Evolutionary conservation across 371 early-diverging fungal genomes (phyloP).

Genomic region (Umbelopsis sp.): DNA sequence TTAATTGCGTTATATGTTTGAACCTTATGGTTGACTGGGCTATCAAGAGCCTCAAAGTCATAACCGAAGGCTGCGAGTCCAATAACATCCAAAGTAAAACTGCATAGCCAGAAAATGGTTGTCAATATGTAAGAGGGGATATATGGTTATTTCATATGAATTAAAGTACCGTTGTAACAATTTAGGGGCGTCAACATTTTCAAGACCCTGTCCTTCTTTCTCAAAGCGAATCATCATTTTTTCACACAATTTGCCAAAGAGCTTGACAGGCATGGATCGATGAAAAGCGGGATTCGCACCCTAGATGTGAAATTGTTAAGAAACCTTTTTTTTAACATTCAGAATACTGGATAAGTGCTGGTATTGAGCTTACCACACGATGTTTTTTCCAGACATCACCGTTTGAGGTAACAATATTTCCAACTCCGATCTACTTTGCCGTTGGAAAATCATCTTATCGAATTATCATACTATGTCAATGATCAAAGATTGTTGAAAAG

Average conservation of each 20-base stretch:
- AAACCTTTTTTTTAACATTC: neutral
- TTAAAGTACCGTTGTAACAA: slow-evolving; percentile 24
- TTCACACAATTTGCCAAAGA: slow-evolving; percentile 32
- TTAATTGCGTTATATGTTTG: slow-evolving; percentile 23
- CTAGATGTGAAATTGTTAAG: slow-evolving; percentile 5
- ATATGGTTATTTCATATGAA: too few relatives aligned
- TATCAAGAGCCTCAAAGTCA: slow-evolving; percentile 30
- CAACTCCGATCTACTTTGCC: neutral
- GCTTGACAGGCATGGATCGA: slow-evolving; percentile 38
- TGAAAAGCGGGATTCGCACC: slow-evolving; percentile 48
- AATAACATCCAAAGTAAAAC: slow-evolving; percentile 42
- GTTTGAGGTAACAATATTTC: slow-evolving; percentile 15
- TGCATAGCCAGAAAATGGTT: neutral
- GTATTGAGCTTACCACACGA: slow-evolving; percentile 12
- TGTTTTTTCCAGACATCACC: slow-evolving; percentile 25
- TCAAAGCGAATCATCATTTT: slow-evolving; percentile 23
- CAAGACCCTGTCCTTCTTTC: slow-evolving; percentile 18
- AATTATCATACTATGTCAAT: too few relatives aligned
- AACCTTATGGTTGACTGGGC: slow-evolving; percentile 27
- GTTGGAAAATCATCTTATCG: too few relatives aligned
- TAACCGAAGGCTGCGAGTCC: slow-evolving; percentile 42
- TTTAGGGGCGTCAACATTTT: slow-evolving; percentile 22
- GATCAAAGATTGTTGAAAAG: too few relatives aligned
- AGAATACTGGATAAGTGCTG: neutral
- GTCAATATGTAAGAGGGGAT: too few relatives aligned